phyloP scores from a whole-genome alignment of 164 flowering plant genomes.

The Brasenia schreberi region DNA sequence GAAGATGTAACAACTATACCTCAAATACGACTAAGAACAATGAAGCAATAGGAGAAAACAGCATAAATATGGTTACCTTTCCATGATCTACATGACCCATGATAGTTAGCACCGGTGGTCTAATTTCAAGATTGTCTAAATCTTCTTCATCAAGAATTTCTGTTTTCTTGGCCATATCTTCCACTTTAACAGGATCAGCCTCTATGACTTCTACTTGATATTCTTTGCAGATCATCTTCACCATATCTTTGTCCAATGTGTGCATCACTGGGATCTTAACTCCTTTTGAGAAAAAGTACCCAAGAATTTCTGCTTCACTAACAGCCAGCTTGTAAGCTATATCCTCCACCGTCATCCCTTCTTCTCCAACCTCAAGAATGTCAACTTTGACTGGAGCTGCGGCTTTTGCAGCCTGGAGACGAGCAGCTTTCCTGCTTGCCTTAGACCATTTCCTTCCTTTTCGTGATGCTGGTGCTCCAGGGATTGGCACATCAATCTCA shows the following conservation, averaged over 20 bases:
- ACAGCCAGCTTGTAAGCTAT: conserved; percentile 66
- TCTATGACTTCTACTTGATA: conserved; percentile 81
- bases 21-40: neutral
- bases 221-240: conserved; percentile 75
- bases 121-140: conserved; percentile 60
- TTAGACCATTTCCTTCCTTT: conserved; percentile 88
- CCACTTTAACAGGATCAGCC: conserved; percentile 53
- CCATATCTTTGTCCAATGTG: conserved; percentile 63
- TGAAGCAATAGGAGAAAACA: neutral
- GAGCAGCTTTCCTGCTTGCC: conserved; percentile 81
- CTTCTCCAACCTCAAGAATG: conserved; percentile 80
- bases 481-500: conserved; percentile 44
- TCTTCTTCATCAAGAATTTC: conserved; percentile 81
- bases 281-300: conserved; percentile 60
- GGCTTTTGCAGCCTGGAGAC: conserved; percentile 67
- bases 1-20: no score
- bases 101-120: conserved; percentile 92
- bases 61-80: conserved; percentile 33
- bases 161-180: conserved; percentile 81
- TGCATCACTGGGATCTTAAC: conserved; percentile 73
- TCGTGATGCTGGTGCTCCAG: conserved; percentile 40
- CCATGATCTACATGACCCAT: conserved; percentile 99
- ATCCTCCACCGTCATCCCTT: conserved; percentile 77
- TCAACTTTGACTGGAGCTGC: conserved; percentile 88
- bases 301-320: conserved; percentile 79